phyloP scores from a whole-genome alignment of 1,139 yeast species.

The Yamadazyma sp. region DNA sequence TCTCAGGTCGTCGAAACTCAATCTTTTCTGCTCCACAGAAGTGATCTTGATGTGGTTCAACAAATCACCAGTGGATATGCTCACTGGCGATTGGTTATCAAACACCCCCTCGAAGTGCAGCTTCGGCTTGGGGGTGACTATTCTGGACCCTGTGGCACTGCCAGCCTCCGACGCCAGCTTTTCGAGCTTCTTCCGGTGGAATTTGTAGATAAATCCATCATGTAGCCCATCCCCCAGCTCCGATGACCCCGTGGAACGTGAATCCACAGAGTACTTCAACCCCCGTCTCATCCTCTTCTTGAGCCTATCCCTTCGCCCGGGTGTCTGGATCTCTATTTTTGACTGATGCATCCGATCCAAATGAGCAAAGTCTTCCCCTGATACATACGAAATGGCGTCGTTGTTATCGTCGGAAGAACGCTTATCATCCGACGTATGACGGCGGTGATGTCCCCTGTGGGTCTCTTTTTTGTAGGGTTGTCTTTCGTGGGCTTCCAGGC shows the following conservation, averaged over 20 bases:
- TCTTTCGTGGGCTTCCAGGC: no score
- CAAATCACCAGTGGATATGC: constrained; percentile 7
- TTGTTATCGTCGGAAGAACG: constrained; percentile 24
- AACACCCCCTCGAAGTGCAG: neutral
- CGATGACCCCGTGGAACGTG: constrained; percentile 10
- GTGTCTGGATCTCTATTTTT: constrained; percentile 6
- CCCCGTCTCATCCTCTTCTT: constrained; percentile 11
- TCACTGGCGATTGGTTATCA: neutral
- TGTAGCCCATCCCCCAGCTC: constrained; percentile 5
- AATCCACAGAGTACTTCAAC: constrained; percentile 11
- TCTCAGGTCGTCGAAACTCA: constrained; percentile 8
- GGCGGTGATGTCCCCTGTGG: no score
- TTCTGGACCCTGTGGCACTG: neutral
- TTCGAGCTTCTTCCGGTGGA: constrained; percentile 4
- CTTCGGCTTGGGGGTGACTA: neutral
- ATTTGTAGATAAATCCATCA: constrained; percentile 1
- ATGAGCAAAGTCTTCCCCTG: neutral
- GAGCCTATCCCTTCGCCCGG: constrained; percentile 13
- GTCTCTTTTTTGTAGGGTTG: no score
- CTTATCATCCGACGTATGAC: constrained; percentile 26
- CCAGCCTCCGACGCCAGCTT: neutral
- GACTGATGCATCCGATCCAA: constrained; percentile 3
- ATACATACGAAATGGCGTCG: constrained; percentile 1
- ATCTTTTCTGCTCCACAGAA: constrained; percentile 10
- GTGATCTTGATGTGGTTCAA: constrained; percentile 12